Evolutionary conservation across 768 basidiomycete species (phyloP), one percentile per base, ranked within the genome.

Genomic region (Trametes cingulata): DNA sequence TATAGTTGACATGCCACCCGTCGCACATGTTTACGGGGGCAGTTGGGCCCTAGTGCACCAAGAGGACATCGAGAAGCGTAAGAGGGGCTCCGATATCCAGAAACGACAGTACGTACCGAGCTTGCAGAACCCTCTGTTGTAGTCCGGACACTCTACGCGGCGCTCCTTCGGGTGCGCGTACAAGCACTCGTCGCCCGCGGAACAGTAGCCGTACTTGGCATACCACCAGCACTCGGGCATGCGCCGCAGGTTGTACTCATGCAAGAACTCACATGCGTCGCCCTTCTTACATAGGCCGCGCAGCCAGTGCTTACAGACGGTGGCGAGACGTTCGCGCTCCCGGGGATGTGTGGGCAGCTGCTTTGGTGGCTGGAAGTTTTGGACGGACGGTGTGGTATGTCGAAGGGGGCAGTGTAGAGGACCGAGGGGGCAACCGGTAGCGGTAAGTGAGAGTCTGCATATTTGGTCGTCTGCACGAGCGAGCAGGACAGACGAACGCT

Each of bases 211-310:
- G 69, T 94, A 95, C 74, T 96, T 97, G 52, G 93, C 93, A 73
- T 87, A 98, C 95, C 95, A 98, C 89, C 94, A 97, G 69, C 97
- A 98, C 72, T 98, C 93, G 6, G 97, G 97, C 95, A 98, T 98
- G 61, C 93, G 88, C 60, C 97, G 79, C 51, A 99, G 82, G 72
- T 98, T 97, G 79, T 98, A 99, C 77, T 98, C 97, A 76, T 99
- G 97, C 71, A 98, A 82, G 74, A 98, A 99, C 77, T 98, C 97
- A 77, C 97, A 99, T 24, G 90, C 88, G 71, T 95, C 91, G 53
- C 95, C 96, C 74, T 98, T 98, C 78, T 98, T 98, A 76, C 97
- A 98, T 17, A 99, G 81, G 14, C 97, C 97, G 57, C 97, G 85
- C 42, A 99, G 84, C 91, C 96, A 98, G 76, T 98, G 97, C 76